Base-by-base conservation (phyloP, 2,329 filamentous ascomycete genomes). In the Trichoderma lentiforme region DNA sequence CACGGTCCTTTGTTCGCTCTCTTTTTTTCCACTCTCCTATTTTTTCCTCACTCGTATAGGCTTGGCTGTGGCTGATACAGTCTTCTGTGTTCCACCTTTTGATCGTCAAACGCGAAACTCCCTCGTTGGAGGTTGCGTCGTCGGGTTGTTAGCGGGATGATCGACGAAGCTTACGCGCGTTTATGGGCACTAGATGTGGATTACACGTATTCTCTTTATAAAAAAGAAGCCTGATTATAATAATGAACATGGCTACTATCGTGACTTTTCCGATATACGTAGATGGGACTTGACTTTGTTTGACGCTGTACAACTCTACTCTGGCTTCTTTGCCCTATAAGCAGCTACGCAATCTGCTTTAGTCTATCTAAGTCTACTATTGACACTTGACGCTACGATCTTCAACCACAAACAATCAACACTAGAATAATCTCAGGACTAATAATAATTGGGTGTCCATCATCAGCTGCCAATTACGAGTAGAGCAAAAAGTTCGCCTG, bases 131-230 rank as follows among this genome's bases (percentile, higher is more conserved):
- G 24, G 11, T 30, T 64, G 36, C 36, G 21, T 36, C 28, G 34
- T 61, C n/a, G 9, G 28, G 56, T 34, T 61, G 24, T 6, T 69
- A 70, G 66, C 21, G 39, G 57, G 4, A 7, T 62, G 66, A 70
- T 70, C 57, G 66, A 70, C 66, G 21, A 36, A 11, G n/a, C 28
- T 61, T 30, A 70, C 57, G 57, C 66, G 39, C 24, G 56, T 61
- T 61, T 67, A 30, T 70, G 39, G n/a, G 15, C n/a, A 24, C 34
- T 15, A 28, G 12, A 26, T 30, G 57, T 34, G 18, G n/a, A 26
- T 34, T 15, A 21, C 21, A 21, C 21, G 21, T 21, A 12, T 36
- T 57, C 21, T 12, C 15, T 43, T 47, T 43, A 1, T 32, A 34
- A 36, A 9, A 62, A 9, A 30, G 26, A 28, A 28, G 0, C 3